Evolutionary conservation across 192 early-diverging fungal genomes (phyloP).

Genomic region (Rhizoclosmatium globosum): DNA sequence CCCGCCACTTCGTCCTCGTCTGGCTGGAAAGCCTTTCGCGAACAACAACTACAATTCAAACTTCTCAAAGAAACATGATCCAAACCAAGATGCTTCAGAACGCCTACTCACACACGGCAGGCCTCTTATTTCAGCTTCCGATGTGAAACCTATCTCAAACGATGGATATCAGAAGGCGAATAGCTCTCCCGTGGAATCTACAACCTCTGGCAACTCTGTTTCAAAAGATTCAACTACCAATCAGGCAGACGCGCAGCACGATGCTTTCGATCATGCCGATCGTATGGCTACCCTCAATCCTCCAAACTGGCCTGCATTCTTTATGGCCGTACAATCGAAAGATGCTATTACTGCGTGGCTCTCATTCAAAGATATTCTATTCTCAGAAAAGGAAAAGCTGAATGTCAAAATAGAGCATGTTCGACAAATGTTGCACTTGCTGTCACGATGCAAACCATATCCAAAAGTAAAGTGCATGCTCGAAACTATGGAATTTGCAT

Average conservation of each 20-base stretch:
- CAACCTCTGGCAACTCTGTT: background rate
- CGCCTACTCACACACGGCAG: background rate
- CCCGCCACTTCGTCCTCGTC: background rate
- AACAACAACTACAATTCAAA: too few relatives aligned
- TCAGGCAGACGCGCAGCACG: background rate
- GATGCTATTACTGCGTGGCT: conserved; percentile 40
- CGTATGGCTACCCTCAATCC: conserved; percentile 19
- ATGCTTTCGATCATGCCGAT: background rate
- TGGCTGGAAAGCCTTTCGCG: too few relatives aligned
- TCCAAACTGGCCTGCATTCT: conserved; percentile 43
- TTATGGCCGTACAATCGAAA: conserved; percentile 22
- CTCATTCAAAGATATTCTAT: conserved; percentile 45
- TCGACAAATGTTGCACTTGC: conserved; percentile 24
- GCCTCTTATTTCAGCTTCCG: background rate
- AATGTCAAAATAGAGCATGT: conserved; percentile 35
- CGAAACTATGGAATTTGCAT: conserved; percentile 28
- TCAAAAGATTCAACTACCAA: background rate
- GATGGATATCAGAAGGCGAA: background rate
- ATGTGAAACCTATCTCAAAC: background rate
- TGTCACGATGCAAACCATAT: conserved; percentile 19
- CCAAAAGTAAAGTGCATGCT: conserved; percentile 38
- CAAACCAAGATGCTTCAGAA: background rate
- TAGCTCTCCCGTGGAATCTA: background rate
- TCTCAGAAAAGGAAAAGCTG: conserved; percentile 32
- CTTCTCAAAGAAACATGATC: too few relatives aligned